phyloP scores from a whole-genome alignment of 805 yeast genomes.

The Groenewaldozyma salmanticensis region DNA sequence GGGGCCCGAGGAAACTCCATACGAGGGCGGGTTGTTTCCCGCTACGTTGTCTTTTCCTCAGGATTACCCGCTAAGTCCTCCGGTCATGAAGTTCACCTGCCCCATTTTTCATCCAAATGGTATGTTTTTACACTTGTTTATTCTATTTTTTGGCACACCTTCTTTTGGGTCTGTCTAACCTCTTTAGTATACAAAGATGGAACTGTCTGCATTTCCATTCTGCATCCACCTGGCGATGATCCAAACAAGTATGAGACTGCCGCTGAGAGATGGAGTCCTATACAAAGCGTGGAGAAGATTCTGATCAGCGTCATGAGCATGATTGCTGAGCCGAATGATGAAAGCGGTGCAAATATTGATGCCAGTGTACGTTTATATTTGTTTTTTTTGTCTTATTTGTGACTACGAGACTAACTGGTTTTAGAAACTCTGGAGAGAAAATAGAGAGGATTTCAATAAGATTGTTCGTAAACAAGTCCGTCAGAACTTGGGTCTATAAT shows the following conservation, averaged over 20 bases:
- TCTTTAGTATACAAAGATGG: conserved; percentile 80
- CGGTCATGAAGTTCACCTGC: conserved; percentile 64
- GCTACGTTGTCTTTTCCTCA: conserved; percentile 62
- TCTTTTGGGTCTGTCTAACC: too few relatives aligned
- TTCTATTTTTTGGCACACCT: too few relatives aligned
- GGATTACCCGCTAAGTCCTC: conserved; percentile 81
- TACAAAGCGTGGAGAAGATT: conserved; percentile 96
- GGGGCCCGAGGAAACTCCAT: conserved; percentile 78
- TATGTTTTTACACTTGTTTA: conserved; percentile 7
- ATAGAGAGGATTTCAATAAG: conserved; percentile 55
- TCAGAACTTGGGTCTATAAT: conserved; percentile 57
- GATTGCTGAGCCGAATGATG: conserved; percentile 92
- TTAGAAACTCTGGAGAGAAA: conserved; percentile 81
- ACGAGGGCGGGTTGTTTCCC: conserved; percentile 81
- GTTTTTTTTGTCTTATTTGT: background rate
- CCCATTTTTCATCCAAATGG: conserved; percentile 85
- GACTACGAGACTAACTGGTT: background rate
- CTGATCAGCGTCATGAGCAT: conserved; percentile 85
- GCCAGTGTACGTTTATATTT: conserved; percentile 33
- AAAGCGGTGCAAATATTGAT: conserved; percentile 85
- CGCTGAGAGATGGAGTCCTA: conserved; percentile 97
- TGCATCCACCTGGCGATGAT: conserved; percentile 96
- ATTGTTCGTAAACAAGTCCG: conserved; percentile 61
- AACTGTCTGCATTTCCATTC: conserved; percentile 87
- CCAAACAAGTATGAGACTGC: conserved; percentile 93